Base-by-base conservation (phyloP, 495 filamentous ascomycete species). In the Penicillium maclennaniae region DNA sequence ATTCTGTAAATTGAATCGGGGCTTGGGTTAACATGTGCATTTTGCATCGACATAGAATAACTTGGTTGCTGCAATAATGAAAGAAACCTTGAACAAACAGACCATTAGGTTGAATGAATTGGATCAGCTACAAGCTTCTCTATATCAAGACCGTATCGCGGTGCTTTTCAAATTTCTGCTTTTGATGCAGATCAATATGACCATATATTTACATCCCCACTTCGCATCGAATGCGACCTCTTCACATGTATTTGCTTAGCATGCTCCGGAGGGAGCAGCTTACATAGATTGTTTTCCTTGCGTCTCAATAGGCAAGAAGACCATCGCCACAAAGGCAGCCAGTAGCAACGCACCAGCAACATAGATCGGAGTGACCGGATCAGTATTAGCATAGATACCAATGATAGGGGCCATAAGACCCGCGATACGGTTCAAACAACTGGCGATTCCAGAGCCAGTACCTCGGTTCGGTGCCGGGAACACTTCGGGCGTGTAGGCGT, bases 401-500 rank as follows among this genome's bases (percentile, higher is more conserved):
- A 81, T 73, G 52, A 82, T 75, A 0, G 78, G 78, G 0, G 76
- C 79, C 51, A 70, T 74, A 15, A 82, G 65, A 37, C 79, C 78
- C 15, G 69, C 67, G 49, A 82, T 64, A 1, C 79, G 68, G 52
- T 80, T 80, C 62, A 80, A 58, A 45, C 70, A 73, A 34, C 74
- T 75, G n/a, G 74, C 71, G 25, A 83, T 74, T 8, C 79, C 81
- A 14, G 74, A 73, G 4, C 79, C 81, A 3, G 77, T 80, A 6
- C 80, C 81, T 15, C 81, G 68, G 49, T 79, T 74, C 1, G 76
- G 75, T 10, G 79, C 73, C 1, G 81, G 78, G 61, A 83, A 78
- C 2, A 82, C 70, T 49, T 83, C 81, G 1, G 79, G 77, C 0
- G 81, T 83, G 56, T 80, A 80, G 14, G 74, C 73, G 48, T 80